phyloP scores from a whole-genome alignment of 805 yeast species.

The Candida odintsovae region DNA sequence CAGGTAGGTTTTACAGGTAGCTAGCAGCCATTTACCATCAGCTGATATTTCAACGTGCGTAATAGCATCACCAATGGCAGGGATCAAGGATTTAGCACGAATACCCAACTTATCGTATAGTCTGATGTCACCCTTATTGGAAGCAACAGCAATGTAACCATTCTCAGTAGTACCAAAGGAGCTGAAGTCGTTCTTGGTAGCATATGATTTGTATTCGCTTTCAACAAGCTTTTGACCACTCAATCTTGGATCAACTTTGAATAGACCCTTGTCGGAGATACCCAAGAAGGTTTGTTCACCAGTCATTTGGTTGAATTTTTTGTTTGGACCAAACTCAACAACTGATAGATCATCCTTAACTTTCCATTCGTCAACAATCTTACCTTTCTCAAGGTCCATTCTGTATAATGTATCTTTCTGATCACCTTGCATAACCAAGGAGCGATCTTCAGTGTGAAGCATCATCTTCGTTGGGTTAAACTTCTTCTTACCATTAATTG shows the following conservation, averaged over 20 bases:
- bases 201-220: slow-evolving; percentile 47
- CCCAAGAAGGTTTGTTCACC: slow-evolving; percentile 73
- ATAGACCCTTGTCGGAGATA: slow-evolving; percentile 56
- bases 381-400: slow-evolving; percentile 77
- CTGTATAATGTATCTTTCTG: slow-evolving; percentile 46
- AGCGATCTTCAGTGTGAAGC: slow-evolving; percentile 71
- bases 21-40: slow-evolving; percentile 78
- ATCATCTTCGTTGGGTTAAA: slow-evolving; percentile 59
- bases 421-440: slow-evolving; percentile 60
- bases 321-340: slow-evolving; percentile 60
- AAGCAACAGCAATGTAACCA: slow-evolving; percentile 75
- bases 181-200: slow-evolving; percentile 29
- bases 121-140: slow-evolving; percentile 68
- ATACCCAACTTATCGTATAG: slow-evolving; percentile 68
- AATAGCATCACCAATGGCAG: slow-evolving; percentile 76
- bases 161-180: slow-evolving; percentile 54
- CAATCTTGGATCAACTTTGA: slow-evolving; percentile 77
- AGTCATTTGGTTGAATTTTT: slow-evolving; percentile 68
- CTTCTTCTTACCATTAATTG: slow-evolving; percentile 41
- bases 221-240: slow-evolving; percentile 53
- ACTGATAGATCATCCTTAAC: slow-evolving; percentile 43
- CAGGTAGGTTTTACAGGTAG: slow-evolving; percentile 70
- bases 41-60: slow-evolving; percentile 64
- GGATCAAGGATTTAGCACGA: slow-evolving; percentile 72
- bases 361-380: slow-evolving; percentile 83